Evolutionary conservation across 352 stramenopile genomes (phyloP).

Genomic region (Pythium brachiatum): DNA sequence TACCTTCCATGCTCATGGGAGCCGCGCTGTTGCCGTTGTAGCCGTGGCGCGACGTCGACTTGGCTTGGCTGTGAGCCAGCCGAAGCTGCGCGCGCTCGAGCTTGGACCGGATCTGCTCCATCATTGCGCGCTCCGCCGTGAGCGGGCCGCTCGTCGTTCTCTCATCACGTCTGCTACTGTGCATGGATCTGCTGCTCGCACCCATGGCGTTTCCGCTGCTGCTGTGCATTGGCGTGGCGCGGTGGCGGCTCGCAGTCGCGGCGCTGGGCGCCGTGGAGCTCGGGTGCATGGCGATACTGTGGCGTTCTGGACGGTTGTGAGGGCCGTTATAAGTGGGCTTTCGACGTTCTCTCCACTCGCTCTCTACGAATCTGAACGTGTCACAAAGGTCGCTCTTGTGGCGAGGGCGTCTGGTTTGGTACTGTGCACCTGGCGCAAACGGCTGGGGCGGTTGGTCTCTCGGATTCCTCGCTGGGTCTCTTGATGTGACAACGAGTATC

Average conservation of each 20-base stretch:
- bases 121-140: constrained; percentile 63
- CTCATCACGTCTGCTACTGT: constrained; percentile 11
- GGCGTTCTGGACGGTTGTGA: no score
- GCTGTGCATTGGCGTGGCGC: background rate
- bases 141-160: constrained; percentile 18
- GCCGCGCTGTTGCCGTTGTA: constrained; percentile 23
- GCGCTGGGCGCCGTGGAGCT: constrained; percentile 11
- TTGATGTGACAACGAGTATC: background rate
- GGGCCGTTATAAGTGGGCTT: no score
- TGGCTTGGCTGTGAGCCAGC: constrained; percentile 36
- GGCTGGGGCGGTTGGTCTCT: background rate
- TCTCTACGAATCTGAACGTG: no score
- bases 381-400: background rate
- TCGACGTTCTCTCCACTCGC: no score
- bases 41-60: constrained; percentile 23
- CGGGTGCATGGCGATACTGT: constrained; percentile 9
- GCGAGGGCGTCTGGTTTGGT: background rate
- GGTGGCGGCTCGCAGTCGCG: constrained; percentile 9
- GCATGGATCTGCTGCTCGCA: constrained; percentile 1
- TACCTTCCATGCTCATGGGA: constrained; percentile 14
- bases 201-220: background rate
- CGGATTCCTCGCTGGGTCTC: no score
- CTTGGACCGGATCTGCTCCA: constrained; percentile 71
- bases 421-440: no score
- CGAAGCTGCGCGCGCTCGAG: constrained; percentile 58